These are phyloP conservation scores for Backusella sp. DNA, from an alignment of 192 early-diverging fungal genomes.

Conservation along the genomic window DNA sequence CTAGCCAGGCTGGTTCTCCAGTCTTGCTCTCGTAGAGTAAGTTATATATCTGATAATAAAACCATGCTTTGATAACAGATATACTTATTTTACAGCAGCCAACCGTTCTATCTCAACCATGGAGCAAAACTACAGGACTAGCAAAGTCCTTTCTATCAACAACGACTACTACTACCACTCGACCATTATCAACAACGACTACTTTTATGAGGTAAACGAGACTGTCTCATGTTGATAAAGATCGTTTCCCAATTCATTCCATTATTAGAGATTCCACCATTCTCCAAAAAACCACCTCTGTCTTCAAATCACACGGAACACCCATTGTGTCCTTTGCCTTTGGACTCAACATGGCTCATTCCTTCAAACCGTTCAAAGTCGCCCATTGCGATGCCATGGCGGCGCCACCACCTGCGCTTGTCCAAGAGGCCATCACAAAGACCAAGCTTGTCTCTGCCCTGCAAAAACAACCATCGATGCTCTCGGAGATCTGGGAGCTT, in stretches of 20 bases:
- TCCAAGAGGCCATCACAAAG: not conserved
- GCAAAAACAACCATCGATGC: not conserved
- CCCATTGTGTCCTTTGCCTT: not conserved
- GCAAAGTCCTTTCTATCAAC: not conserved
- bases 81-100: not conserved
- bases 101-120: not conserved
- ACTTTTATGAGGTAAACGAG: not conserved
- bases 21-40: slow-evolving; percentile 3
- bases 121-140: not conserved
- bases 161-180: not conserved
- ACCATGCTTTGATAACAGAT: not conserved
- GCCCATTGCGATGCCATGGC: not conserved
- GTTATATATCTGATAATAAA: not conserved
- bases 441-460: not conserved
- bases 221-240: not conserved
- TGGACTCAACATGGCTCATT: not conserved
- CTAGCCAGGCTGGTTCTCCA: not conserved
- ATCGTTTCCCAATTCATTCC: no score
- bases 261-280: not conserved
- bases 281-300: not conserved
- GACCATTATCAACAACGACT: not conserved
- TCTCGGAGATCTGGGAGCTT: slow-evolving; percentile 39
- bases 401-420: not conserved
- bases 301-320: not conserved
- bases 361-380: not conserved